Evolutionary conservation across 139 green algal species (phyloP), one percentile per base, ranked within the genome.

Genomic region (Diplosphaera chodatii): DNA sequence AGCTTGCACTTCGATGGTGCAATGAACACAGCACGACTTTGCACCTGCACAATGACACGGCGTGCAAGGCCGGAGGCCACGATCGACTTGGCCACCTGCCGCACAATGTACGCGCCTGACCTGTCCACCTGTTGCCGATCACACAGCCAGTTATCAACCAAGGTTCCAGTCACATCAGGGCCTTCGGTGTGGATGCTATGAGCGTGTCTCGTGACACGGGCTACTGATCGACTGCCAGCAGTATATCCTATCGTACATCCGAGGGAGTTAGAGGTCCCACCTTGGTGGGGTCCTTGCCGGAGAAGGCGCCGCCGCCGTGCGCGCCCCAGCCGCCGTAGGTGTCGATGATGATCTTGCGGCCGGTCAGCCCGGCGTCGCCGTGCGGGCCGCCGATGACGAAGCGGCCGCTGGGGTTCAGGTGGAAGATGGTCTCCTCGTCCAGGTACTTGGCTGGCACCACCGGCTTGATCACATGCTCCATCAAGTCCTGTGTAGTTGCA

Each of bases 321-420:
- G 95, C 95, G 68, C 95, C 95, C 95, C 95, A 99, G 72, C 95
- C 95, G 34, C 95, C 95, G 79, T 99, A 99, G 34, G 95, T 99
- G 87, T 99, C 95, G 72, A 99, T 99, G 85, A 99, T 99, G 85
- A 99, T 99, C 89, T 99, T 98, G 73, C 94, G 87, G 67, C 95
- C 92, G 62, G 95, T 99, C 56, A 99, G 88, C 56, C 95, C 95
- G 64, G 95, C 95, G 74, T 99, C 95, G 66, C 95, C 95, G 78
- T 99, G 92, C 4, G 95, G 95, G 20, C 95, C 95, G 63, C 95
- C 95, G 66, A 99, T 98, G 59, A 97, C 90, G 77, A 99, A 99
- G 68, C 95, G 90, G 63, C 93, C 93, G 13, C 89, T 96, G 62
- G 95, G 95, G 87, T 99, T 99, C 32, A 99, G 83, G 84, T 99